phyloP scores from a whole-genome alignment of 1,284 basidiomycete genomes.

The Volvariella surrecta region DNA sequence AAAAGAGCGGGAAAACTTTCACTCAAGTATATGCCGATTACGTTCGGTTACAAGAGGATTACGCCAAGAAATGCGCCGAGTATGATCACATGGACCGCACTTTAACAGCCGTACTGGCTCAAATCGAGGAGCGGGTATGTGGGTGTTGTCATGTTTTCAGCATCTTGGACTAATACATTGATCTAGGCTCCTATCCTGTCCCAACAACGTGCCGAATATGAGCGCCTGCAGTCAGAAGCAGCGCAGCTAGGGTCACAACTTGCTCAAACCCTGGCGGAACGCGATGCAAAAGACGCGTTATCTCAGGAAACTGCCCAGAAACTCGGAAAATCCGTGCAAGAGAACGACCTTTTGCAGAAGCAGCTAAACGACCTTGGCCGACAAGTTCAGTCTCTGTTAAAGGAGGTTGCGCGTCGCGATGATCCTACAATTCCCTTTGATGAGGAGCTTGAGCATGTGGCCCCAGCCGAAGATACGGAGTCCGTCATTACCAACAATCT shows the following conservation, averaged over 20 bases:
- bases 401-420: slow-evolving; percentile 73
- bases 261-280: slow-evolving; percentile 59
- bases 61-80: slow-evolving; percentile 69
- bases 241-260: slow-evolving; percentile 77
- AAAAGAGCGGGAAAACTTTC: slow-evolving; percentile 77
- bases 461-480: slow-evolving; percentile 55
- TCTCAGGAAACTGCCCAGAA: slow-evolving; percentile 56
- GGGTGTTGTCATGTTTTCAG: not conserved
- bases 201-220: slow-evolving; percentile 82
- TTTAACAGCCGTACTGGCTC: slow-evolving; percentile 62
- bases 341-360: slow-evolving; percentile 66
- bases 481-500: slow-evolving; percentile 85
- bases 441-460: slow-evolving; percentile 49
- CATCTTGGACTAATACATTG: not conserved
- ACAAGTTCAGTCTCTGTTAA: slow-evolving; percentile 76
- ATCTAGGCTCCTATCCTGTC: slow-evolving; percentile 79
- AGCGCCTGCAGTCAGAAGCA: slow-evolving; percentile 69
- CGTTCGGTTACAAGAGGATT: slow-evolving; percentile 78
- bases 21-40: slow-evolving; percentile 89
- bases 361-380: slow-evolving; percentile 83
- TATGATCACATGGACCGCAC: slow-evolving; percentile 77
- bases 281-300: slow-evolving; percentile 43
- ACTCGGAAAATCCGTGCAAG: slow-evolving; percentile 50
- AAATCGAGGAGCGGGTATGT: slow-evolving; percentile 84
- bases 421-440: slow-evolving; percentile 75